phyloP scores from a whole-genome alignment of 1,139 yeast species.

The Saccharomycopsis hybrid region DNA sequence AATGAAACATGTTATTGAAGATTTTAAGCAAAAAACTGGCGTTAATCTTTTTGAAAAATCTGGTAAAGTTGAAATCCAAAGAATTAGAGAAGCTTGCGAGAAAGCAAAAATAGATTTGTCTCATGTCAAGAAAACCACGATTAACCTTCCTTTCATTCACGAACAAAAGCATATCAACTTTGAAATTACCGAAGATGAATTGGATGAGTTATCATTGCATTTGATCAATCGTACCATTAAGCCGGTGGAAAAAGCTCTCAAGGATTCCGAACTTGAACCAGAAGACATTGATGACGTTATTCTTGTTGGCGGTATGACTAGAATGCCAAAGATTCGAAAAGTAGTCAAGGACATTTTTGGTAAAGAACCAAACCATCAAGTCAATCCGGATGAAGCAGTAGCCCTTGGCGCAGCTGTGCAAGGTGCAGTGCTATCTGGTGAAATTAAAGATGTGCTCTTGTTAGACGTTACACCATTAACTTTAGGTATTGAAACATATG shows the following conservation, averaged over 20 bases:
- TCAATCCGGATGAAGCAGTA: constrained; percentile 81
- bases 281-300: constrained; percentile 65
- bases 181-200: constrained; percentile 51
- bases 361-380: constrained; percentile 54
- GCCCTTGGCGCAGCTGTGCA: constrained; percentile 83
- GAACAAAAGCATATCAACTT: constrained; percentile 46
- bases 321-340: constrained; percentile 69
- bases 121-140: constrained; percentile 47
- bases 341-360: constrained; percentile 49
- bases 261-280: constrained; percentile 60
- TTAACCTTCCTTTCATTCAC: constrained; percentile 58
- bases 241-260: constrained; percentile 61
- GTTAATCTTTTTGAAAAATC: constrained; percentile 33
- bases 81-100: constrained; percentile 70
- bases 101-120: constrained; percentile 65
- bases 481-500: constrained; percentile 75
- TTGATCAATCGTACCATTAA: constrained; percentile 56
- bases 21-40: constrained; percentile 41
- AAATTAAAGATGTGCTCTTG: constrained; percentile 60
- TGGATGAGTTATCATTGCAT: constrained; percentile 56
- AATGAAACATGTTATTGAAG: constrained; percentile 44
- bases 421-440: constrained; percentile 72
- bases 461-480: constrained; percentile 77
- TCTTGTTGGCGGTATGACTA: constrained; percentile 79
- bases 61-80: constrained; percentile 49